These are phyloP conservation scores for Hypoxylon rubiginosum DNA, from an alignment of 2,329 filamentous ascomycete genomes.

Conservation along the genomic window DNA sequence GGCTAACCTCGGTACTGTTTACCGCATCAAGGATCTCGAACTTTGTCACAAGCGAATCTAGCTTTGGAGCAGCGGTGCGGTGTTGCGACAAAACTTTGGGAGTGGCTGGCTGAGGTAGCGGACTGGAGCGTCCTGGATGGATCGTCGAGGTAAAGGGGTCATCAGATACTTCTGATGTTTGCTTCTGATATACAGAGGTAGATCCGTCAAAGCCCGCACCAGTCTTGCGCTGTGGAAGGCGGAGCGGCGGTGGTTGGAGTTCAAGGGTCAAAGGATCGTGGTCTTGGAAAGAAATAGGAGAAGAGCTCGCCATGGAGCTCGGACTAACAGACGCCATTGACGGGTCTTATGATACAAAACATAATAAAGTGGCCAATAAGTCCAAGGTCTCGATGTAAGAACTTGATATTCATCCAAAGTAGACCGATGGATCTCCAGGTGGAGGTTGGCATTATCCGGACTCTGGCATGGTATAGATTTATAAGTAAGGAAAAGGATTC, in stretches of 20 bases:
- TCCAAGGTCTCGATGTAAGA: slow-evolving; percentile 32
- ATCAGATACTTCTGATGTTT: not conserved
- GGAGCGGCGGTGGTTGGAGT: slow-evolving; percentile 44
- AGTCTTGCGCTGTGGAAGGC: slow-evolving; percentile 39
- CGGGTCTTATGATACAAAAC: slow-evolving; percentile 32
- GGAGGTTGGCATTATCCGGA: not conserved
- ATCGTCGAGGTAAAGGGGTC: slow-evolving; percentile 2
- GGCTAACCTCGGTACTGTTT: slow-evolving; percentile 36
- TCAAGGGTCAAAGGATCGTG: slow-evolving; percentile 27
- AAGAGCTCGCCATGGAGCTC: slow-evolving; percentile 38
- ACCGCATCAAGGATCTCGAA: slow-evolving; percentile 53
- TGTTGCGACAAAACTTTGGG: slow-evolving; percentile 28
- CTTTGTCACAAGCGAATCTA: slow-evolving; percentile 53
- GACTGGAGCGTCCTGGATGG: not conserved
- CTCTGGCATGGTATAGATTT: not conserved
- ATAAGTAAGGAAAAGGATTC: not conserved
- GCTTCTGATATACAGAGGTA: slow-evolving; percentile 2
- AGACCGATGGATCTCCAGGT: slow-evolving; percentile 14
- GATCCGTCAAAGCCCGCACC: slow-evolving; percentile 27
- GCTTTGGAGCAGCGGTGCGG: slow-evolving; percentile 36
- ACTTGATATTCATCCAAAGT: slow-evolving; percentile 19
- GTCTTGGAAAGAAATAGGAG: slow-evolving; percentile 34
- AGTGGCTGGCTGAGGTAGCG: slow-evolving; percentile 2
- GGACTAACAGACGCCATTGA: slow-evolving; percentile 37
- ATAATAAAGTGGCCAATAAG: slow-evolving; percentile 39